These are phyloP conservation scores for Allantophomopsis lycopodina DNA, from an alignment of 2,329 filamentous ascomycete species.

Conservation along the genomic window DNA sequence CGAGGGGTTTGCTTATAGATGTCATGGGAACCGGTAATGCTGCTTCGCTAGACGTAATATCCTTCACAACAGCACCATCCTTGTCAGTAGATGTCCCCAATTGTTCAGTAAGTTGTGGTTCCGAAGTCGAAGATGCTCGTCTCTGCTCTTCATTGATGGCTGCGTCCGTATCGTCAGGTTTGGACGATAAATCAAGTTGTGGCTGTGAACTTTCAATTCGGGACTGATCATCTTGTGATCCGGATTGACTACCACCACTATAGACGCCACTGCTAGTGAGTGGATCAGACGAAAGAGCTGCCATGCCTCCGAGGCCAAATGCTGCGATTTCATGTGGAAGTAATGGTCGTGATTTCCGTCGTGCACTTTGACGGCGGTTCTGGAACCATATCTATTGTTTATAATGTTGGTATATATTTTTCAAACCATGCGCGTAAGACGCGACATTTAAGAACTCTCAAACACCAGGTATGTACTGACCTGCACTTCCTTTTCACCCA, in stretches of 20 bases:
- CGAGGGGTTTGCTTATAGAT: no score
- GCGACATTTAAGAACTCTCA: constrained; percentile 5
- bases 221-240: constrained; percentile 5
- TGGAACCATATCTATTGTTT: constrained; percentile 90
- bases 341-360: constrained; percentile 75
- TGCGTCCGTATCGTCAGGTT: no score
- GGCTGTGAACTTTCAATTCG: constrained; percentile 1
- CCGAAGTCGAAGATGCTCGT: constrained; percentile 2
- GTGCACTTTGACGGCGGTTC: constrained; percentile 84
- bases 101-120: constrained; percentile 1
- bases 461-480: constrained; percentile 34
- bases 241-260: constrained; percentile 10
- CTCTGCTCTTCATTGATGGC: neutral
- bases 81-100: constrained; percentile 2
- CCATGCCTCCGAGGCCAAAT: constrained; percentile 32
- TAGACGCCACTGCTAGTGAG: constrained; percentile 4
- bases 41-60: neutral
- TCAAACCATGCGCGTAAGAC: constrained; percentile 3
- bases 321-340: constrained; percentile 62
- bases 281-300: constrained; percentile 16
- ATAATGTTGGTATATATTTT: neutral
- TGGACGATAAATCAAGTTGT: no score
- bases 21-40: neutral
- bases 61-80: neutral
- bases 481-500: constrained; percentile 95